Base-by-base conservation (phyloP, 495 filamentous ascomycete species). In the Penicillium antarcticum region DNA sequence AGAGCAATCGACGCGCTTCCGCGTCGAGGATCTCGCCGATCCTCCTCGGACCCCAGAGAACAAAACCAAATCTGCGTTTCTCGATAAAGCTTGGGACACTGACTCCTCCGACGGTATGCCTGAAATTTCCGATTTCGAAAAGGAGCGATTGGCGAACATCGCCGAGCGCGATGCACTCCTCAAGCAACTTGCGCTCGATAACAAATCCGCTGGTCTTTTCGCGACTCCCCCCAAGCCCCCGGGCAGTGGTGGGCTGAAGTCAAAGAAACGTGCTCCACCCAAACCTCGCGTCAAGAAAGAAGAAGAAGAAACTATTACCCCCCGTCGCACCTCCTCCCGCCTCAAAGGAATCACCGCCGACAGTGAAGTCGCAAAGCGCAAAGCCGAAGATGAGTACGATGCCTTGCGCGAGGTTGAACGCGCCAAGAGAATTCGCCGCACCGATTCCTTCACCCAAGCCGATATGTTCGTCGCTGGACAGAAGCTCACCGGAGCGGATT, bases 401-500 rank as follows among this genome's bases (percentile, higher is more conserved):
- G 80, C 75, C 1, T 67, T 78, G 13, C 74, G 75, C 52, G 81
- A 87, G 56, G 76, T 75, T 23, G 87, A 83, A 34, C 77, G 76
- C 34, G 82, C 80, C 3, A 96, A 95, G 74, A 80, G 82, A 48
- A 72, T 83, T 58, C 79, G 91, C 21, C 77, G 91, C 21, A 81
- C 80, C 5, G 91, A 84, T 13, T 83, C 87, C 32, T 75, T 91
- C 48, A 80, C 84, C 19, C 77, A 91, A 17, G 84, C 81, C 23
- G 87, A 92, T 52, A 89, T 95, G 59, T 74, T 90, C 32, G 85
- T 95, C 3, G 84, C 86, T 13, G 91, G 91, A 0, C 83, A 85
- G 60, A 85, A 85, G 55, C 76, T 81, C 59, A 71, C 59, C 13
- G 75, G 69, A 8, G 63, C 65, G 18, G 66, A 62, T 26, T 53